Evolutionary conservation across 2,329 filamentous ascomycete genomes (phyloP), one percentile per base, ranked within the genome.

Genomic region (Clathrospora elynae): DNA sequence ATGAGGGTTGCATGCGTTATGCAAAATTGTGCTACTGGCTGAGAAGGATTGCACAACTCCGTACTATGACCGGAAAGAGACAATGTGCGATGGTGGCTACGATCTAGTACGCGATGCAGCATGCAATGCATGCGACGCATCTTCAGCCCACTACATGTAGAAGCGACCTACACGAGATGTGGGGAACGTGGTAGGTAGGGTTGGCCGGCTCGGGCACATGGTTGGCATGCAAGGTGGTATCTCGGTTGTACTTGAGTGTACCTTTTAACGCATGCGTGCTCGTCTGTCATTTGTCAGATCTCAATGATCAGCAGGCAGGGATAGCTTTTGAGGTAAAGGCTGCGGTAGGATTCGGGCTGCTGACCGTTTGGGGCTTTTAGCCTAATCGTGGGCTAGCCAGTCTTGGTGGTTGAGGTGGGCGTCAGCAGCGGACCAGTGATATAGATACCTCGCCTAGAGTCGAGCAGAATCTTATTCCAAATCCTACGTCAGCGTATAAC

Each of bases 101-200:
- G 49, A 55, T 57, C 39, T 34, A 54, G 39, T 32, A 39, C 33
- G 35, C 49, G 37, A 44, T 42, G 44, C 40, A 44, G 22, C 37
- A 42, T 42, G 32, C 37, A 20, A 42, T 39, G 46, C 49, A 55
- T 46, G 49, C 57, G 48, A 55, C 35, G 43, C 28, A 50, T 49
- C 46, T 51, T 49, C 49, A 46, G 26, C 40, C 38, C 38, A 40
- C 53, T 41, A 25, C 42, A 56, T 49, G 41, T 29, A 50, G 54
- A 55, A 61, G 49, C 49, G 48, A 59, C 51, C 38, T 50, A 48
- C 54, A 51, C 44, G 59, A 66, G 48, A 59, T 63, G 59, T 65
- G 62, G 62, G 55, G 60, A 62, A 65, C 50, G 47, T 51, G 48
- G 47, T 52, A 44, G 46, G 45, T 50, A 53, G 49, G 53, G 49